Percentiles rank a stretch among this genome's conserved stretches.
phyloP scores from a whole-genome alignment of 2,329 filamentous ascomycete genomes.

The Xylaria sp. region DNA sequence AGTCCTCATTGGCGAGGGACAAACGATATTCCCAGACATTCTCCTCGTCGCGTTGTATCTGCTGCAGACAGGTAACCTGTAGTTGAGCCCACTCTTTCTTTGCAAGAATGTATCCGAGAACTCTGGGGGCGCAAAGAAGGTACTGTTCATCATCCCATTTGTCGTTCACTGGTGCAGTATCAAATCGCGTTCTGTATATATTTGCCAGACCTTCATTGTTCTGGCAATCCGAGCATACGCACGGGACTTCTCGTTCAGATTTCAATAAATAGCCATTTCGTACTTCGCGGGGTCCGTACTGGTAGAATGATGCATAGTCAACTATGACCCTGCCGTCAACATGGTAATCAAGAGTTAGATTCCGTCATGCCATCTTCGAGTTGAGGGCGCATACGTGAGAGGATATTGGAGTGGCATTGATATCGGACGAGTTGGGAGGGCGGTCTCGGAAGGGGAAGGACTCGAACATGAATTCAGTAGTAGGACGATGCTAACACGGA shows the following conservation, averaged over 20 bases:
- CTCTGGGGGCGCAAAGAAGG: conserved; percentile 2
- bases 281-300: too few relatives aligned
- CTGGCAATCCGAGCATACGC: conserved; percentile 1
- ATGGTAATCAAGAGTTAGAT: too few relatives aligned
- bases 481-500: background rate
- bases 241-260: too few relatives aligned
- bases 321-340: too few relatives aligned
- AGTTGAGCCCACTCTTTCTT: conserved; percentile 5
- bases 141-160: conserved; percentile 5
- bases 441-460: background rate
- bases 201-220: background rate
- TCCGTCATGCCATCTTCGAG: too few relatives aligned
- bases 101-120: conserved; percentile 4
- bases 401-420: too few relatives aligned
- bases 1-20: background rate
- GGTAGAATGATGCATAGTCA: background rate
- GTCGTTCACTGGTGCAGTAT: too few relatives aligned
- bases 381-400: too few relatives aligned
- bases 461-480: background rate
- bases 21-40: conserved; percentile 2
- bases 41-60: background rate
- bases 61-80: background rate
- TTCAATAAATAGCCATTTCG: too few relatives aligned
- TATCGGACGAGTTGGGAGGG: too few relatives aligned
- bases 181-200: background rate